Evolutionary conservation across 2,329 filamentous ascomycete genomes (phyloP).

Genomic region (Hypoxylon sp.): DNA sequence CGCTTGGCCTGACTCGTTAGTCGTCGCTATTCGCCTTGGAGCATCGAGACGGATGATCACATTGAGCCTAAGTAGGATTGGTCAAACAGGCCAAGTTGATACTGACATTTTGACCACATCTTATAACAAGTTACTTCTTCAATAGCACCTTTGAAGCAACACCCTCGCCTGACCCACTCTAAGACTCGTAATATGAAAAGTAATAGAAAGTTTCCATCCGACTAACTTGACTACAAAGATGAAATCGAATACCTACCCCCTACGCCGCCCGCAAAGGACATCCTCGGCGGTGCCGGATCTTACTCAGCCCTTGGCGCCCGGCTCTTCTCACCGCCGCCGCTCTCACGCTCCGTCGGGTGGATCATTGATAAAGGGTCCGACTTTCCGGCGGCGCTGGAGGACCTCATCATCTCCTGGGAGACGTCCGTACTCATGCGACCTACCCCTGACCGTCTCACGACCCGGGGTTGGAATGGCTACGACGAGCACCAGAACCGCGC

Average conservation of each 20-base stretch:
- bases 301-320: conserved; percentile 91
- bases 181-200: conserved; percentile 1
- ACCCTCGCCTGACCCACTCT: not conserved
- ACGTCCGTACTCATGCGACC: conserved; percentile 78
- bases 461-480: conserved; percentile 93
- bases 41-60: conserved; percentile 19
- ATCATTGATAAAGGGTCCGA: conserved; percentile 90
- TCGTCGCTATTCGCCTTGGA: conserved; percentile 10
- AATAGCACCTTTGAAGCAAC: not conserved
- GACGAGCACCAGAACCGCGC: conserved; percentile 75
- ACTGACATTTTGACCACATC: conserved; percentile 11
- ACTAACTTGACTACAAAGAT: conserved; percentile 65
- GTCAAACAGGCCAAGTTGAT: conserved; percentile 1
- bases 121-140: not conserved
- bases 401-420: conserved; percentile 77
- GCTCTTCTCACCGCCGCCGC: conserved; percentile 78
- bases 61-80: conserved; percentile 24
- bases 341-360: conserved; percentile 82
- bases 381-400: conserved; percentile 76
- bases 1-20: conserved; percentile 13
- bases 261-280: conserved; percentile 74
- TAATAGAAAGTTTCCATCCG: not conserved
- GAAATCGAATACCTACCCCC: conserved; percentile 88
- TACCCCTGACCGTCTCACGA: conserved; percentile 78
- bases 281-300: conserved; percentile 89